A percentile compares a stretch with the other conserved stretches of the same genome.
These are phyloP conservation scores for Leccinum sublutescens DNA, from an alignment of 768 basidiomycete genomes.

Conservation along the genomic window DNA sequence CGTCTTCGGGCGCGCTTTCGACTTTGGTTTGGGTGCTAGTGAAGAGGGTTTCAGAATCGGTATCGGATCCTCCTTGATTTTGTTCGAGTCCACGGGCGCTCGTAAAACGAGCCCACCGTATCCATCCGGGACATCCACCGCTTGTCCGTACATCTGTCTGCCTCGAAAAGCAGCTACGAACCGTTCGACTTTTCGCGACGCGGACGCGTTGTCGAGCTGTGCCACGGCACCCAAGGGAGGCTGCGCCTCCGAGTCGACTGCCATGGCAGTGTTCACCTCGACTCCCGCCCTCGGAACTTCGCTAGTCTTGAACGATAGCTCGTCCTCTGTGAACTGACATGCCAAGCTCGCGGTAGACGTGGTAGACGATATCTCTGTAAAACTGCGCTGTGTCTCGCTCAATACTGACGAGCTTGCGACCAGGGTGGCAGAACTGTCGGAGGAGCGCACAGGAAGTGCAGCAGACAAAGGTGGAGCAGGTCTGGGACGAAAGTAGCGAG, in stretches of 20 bases:
- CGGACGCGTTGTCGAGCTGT: neutral
- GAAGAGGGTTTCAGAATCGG: constrained; percentile 4
- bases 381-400: constrained; percentile 5
- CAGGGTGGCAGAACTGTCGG: constrained; percentile 16
- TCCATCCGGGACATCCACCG: constrained; percentile 59
- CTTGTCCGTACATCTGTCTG: constrained; percentile 66
- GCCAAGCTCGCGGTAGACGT: constrained; percentile 1
- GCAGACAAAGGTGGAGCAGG: constrained; percentile 26
- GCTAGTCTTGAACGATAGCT: neutral
- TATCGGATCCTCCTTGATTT: constrained; percentile 11
- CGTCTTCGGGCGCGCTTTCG: constrained; percentile 9
- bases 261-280: neutral
- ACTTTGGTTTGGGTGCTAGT: constrained; percentile 11
- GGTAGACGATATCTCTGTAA: constrained; percentile 6
- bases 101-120: constrained; percentile 66
- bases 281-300: neutral
- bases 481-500: constrained; percentile 67
- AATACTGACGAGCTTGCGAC: constrained; percentile 10
- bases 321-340: neutral
- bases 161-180: constrained; percentile 71
- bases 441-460: constrained; percentile 6
- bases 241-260: constrained; percentile 13
- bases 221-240: constrained; percentile 1
- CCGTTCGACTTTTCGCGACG: constrained; percentile 16
- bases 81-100: constrained; percentile 19